These are phyloP conservation scores for Wallacemonas sp. DNA, from an alignment of 208 protist species.

Conservation along the genomic window DNA sequence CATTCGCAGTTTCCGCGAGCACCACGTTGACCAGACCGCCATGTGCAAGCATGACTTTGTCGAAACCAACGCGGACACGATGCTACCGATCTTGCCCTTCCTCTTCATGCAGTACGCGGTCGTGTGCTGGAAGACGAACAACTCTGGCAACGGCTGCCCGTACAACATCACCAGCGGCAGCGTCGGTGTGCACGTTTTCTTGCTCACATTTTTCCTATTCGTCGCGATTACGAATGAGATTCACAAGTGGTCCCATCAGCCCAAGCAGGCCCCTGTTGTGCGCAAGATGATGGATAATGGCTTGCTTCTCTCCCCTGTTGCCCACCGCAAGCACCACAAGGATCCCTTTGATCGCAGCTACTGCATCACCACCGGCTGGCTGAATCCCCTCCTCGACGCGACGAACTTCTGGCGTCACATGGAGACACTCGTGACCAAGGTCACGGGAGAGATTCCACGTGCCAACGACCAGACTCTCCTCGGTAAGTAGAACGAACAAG, in stretches of 20 bases:
- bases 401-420: slow-evolving; percentile 90
- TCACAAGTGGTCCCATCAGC: slow-evolving; percentile 94
- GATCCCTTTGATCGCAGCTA: slow-evolving; percentile 92
- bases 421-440: slow-evolving; percentile 72
- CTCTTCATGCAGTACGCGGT: slow-evolving; percentile 53
- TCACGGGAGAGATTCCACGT: slow-evolving; percentile 83
- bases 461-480: slow-evolving; percentile 81
- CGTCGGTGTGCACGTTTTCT: slow-evolving; percentile 69
- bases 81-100: slow-evolving; percentile 80
- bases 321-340: slow-evolving; percentile 91
- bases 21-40: slow-evolving; percentile 91
- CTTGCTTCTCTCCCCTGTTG: slow-evolving; percentile 81
- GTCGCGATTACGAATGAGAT: slow-evolving; percentile 93
- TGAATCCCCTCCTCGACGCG: slow-evolving; percentile 86
- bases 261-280: slow-evolving; percentile 58
- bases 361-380: slow-evolving; percentile 96
- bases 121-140: slow-evolving; percentile 31
- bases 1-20: slow-evolving; percentile 94
- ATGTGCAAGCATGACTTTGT: slow-evolving; percentile 95
- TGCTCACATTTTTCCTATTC: slow-evolving; percentile 75
- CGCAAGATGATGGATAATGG: slow-evolving; percentile 64
- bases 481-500: slow-evolving; percentile 60
- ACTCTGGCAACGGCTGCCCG: slow-evolving; percentile 40
- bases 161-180: slow-evolving; percentile 64
- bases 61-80: slow-evolving; percentile 95